phyloP scores from a whole-genome alignment of 768 basidiomycete genomes.

The Suillus placidus region DNA sequence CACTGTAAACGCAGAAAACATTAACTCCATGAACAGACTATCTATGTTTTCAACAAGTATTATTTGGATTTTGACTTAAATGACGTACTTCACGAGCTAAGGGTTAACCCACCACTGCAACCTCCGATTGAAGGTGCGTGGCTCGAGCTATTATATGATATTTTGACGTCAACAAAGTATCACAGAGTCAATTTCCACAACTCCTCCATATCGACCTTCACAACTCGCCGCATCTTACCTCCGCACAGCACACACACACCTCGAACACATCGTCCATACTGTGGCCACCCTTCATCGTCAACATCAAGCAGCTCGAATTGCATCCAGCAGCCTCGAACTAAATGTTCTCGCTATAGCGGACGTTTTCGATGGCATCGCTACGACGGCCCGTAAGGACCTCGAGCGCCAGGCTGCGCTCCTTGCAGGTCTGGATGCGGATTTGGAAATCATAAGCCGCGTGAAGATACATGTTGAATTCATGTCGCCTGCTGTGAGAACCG shows the following conservation, averaged over 20 bases:
- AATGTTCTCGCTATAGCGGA: constrained; percentile 73
- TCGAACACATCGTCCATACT: constrained; percentile 58
- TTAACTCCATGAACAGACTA: constrained; percentile 47
- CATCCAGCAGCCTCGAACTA: constrained; percentile 70
- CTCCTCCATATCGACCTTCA: constrained; percentile 72
- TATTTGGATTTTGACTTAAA: constrained; percentile 73
- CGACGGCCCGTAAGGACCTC: constrained; percentile 60
- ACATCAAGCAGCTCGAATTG: constrained; percentile 70
- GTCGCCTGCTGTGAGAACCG: constrained; percentile 63
- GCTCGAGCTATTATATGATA: neutral
- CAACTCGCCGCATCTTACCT: constrained; percentile 69
- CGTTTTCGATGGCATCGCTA: constrained; percentile 65
- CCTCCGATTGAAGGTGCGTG: constrained; percentile 70
- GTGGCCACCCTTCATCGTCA: constrained; percentile 62
- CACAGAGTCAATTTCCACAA: constrained; percentile 61
- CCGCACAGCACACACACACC: constrained; percentile 63
- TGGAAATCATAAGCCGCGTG: constrained; percentile 69
- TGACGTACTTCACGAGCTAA: constrained; percentile 66
- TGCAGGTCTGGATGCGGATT: constrained; percentile 65
- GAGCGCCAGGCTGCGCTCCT: constrained; percentile 67
- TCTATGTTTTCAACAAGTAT: constrained; percentile 84
- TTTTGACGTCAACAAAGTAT: constrained; percentile 5
- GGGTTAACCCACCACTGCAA: constrained; percentile 60
- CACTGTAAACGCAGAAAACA: neutral
- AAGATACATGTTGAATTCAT: constrained; percentile 76